Base-by-base conservation (phyloP, 2,329 filamentous ascomycete genomes). In the Calonectria hongkongensis region DNA sequence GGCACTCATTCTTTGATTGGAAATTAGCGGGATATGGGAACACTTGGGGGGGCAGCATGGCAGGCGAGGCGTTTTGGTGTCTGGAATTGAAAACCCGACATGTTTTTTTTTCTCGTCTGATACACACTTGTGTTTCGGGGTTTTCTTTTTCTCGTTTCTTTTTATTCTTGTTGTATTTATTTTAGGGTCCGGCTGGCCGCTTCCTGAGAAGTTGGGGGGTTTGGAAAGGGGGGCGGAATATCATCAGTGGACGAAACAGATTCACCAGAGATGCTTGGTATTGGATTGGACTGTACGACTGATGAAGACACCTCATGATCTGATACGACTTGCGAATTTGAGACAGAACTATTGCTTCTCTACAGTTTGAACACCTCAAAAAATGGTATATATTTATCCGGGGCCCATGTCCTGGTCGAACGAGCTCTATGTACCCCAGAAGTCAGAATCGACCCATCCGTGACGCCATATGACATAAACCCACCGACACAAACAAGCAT, bases 381-480 rank as follows among this genome's bases (percentile, higher is more conserved):
- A 39, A 58, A 68, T 79, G 70, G 67, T 71, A 65, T 73, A 73
- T 68, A 63, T 51, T 54, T 66, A 66, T 50, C 68, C 68, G 68
- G 47, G 62, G 63, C 56, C 50, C 64, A 64, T 30, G 50, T 68
- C 60, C 67, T 73, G 74, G 75, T 76, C 72, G 70, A 70, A 69
- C 66, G 66, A 76, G 69, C 68, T 70, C 45, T 56, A 75, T 70
- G 74, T 72, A 79, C 66, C 63, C 74, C 72, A 73, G 66, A 76
- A 54, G 68, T 71, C 71, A 75, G 39, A 80, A 79, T 80, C 78
- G 74, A 74, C 74, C 78, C 78, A 80, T 74, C 62, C 15, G 75
- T 80, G 75, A 80, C 78, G 78, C 78, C 77, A 80, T 75, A 72
- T 75, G 69, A 65, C 65, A 72, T 58, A 58, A 30, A 67, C 66